Base-by-base conservation (phyloP, 306 rosid species). In the Trifolium repens region DNA sequence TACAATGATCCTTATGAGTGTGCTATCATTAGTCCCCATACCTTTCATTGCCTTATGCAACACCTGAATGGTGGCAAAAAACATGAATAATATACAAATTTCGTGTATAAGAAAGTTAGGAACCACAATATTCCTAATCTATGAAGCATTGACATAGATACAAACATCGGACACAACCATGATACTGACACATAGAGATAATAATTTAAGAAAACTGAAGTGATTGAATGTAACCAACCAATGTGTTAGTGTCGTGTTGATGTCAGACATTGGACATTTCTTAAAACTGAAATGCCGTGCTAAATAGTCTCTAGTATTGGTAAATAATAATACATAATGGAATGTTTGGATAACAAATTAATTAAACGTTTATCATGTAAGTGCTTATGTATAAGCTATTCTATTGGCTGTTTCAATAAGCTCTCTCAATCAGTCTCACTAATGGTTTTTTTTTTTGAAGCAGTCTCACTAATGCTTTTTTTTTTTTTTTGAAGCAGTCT, bases 11-110 rank as follows among this genome's bases (percentile, higher is more conserved):
- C 91, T 85, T 52, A 81, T 78, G 4, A 92, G 85, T 3, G 83
- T 77, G 9, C 32, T 7, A 70, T 92, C 97, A 74, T 88, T 52
- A 12, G 96, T 92, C 42, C 97, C 97, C 73, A 90, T 14, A 47
- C 96, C 93, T 78, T 85, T 82, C 92, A 90, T 92, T 0, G 97
- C 84, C 80, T 88, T 88, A 47, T 34, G 39, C 67, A 90, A 84
- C 26, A 87, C 85, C 97, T 92, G 83, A 35, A 71, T 75, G 46
- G 54, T 14, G 6, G 16, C 76, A 52, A 71, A 32, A 66, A 66
- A 46, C 17, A 19, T 54, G 35, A 72, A 32, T 49, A 27, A 27
- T 26, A 26, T 26, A 74, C 4, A 63, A 46, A 27, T 17, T 5
- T 44, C 47, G 7, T 59, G 15, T 24, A 57, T 4, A 4, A 5